phyloP scores from a whole-genome alignment of 2,329 filamentous ascomycete genomes.

The Mollisiaceae sp. region DNA sequence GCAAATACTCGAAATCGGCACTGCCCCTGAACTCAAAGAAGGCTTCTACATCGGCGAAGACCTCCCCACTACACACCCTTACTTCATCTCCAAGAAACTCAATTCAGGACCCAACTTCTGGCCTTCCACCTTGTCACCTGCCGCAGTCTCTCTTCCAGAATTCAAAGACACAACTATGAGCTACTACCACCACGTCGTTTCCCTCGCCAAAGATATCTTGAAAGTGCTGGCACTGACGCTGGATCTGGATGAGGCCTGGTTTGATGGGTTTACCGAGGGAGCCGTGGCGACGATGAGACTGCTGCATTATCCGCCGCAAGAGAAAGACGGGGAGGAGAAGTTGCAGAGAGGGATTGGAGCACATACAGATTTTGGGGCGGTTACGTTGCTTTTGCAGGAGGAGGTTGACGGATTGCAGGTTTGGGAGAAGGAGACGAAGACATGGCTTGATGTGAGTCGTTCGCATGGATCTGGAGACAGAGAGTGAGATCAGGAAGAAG shows the following conservation, averaged over 20 bases:
- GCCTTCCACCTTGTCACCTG: conserved; percentile 40
- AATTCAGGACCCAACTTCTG: conserved; percentile 50
- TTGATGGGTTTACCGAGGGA: conserved; percentile 48
- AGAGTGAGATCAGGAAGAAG: not conserved
- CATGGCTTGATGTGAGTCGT: conserved; percentile 47
- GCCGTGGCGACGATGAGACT: conserved; percentile 49
- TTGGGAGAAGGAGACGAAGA: conserved; percentile 44
- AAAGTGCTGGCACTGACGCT: conserved; percentile 49
- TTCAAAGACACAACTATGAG: conserved; percentile 47
- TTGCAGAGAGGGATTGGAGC: conserved; percentile 54
- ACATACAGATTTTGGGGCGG: conserved; percentile 57
- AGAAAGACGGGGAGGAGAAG: conserved; percentile 32
- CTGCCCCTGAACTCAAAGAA: conserved; percentile 52
- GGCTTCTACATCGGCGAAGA: conserved; percentile 48
- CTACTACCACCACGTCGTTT: conserved; percentile 48
- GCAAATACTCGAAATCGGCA: conserved; percentile 50
- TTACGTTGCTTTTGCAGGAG: conserved; percentile 59
- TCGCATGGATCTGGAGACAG: not conserved
- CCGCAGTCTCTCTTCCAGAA: not conserved
- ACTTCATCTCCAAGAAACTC: conserved; percentile 40
- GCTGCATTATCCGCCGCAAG: conserved; percentile 54
- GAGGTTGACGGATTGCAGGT: conserved; percentile 53
- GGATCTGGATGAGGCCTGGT: conserved; percentile 46
- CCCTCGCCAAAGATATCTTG: conserved; percentile 48
- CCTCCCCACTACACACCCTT: conserved; percentile 47